phyloP scores from a whole-genome alignment of 192 early-diverging fungal species.

The Polychytrium aggregatum region DNA sequence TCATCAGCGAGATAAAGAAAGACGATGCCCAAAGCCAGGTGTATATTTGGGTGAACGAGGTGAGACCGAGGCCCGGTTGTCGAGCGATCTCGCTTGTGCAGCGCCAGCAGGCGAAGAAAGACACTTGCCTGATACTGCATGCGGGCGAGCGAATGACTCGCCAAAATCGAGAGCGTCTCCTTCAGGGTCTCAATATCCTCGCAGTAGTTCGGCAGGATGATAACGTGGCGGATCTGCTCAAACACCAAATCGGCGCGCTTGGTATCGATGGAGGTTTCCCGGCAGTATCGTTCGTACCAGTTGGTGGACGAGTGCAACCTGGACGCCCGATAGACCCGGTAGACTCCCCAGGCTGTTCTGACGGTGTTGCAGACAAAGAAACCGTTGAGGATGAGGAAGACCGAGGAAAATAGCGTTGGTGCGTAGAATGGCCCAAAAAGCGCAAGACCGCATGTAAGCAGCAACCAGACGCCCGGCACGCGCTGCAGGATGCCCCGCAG shows the following conservation, averaged over 20 bases:
- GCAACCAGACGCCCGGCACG: slow-evolving; percentile 26
- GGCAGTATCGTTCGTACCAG: slow-evolving; percentile 33
- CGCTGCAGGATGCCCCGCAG: slow-evolving; percentile 39
- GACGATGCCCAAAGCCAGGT: no score
- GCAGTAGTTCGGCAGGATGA: slow-evolving; percentile 64
- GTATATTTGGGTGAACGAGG: no score
- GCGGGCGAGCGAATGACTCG: slow-evolving; percentile 36
- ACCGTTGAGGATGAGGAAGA: slow-evolving; percentile 28
- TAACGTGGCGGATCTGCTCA: slow-evolving; percentile 45
- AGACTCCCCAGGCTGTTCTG: slow-evolving; percentile 25
- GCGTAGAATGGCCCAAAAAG: slow-evolving; percentile 32
- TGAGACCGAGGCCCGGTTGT: no score
- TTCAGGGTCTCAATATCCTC: slow-evolving; percentile 57
- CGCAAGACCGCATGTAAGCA: slow-evolving; percentile 11
- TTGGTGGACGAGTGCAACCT: slow-evolving; percentile 34
- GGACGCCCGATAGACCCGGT: slow-evolving; percentile 19
- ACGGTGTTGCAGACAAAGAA: slow-evolving; percentile 21
- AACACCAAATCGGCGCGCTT: slow-evolving; percentile 40
- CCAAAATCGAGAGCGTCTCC: slow-evolving; percentile 59
- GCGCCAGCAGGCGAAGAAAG: no score
- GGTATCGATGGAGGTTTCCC: slow-evolving; percentile 29
- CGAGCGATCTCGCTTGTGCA: no score
- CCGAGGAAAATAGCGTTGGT: slow-evolving; percentile 17
- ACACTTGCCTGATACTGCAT: slow-evolving; percentile 35
- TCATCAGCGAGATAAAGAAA: no score